Evolutionary conservation across 1,284 basidiomycete species (phyloP).

Genomic region (Cutaneotrichosporon sp.): DNA sequence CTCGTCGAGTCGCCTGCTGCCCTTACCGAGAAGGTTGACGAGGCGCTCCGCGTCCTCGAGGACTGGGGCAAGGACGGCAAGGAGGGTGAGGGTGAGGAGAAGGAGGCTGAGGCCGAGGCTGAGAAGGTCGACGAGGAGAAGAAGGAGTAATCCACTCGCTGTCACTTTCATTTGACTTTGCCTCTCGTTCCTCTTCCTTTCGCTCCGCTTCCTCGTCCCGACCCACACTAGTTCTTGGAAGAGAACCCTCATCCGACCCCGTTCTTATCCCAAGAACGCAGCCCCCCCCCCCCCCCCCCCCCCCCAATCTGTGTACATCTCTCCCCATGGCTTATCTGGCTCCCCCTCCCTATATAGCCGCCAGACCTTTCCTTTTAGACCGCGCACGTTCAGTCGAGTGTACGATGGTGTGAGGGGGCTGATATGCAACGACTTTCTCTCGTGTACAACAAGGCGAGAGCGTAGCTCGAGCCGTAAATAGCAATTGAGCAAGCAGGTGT

Average conservation of each 20-base stretch:
- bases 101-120: constrained; percentile 28
- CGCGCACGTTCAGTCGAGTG: constrained; percentile 11
- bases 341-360: constrained; percentile 3
- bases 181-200: background rate
- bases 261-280: background rate
- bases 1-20: constrained; percentile 77
- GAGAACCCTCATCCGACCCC: background rate
- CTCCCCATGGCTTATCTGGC: constrained; percentile 3
- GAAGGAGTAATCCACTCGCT: constrained; percentile 7
- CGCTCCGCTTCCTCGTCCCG: background rate
- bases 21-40: constrained; percentile 80
- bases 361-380: constrained; percentile 12
- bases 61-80: constrained; percentile 50
- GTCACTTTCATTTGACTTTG: background rate
- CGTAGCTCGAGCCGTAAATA: too few species aligned
- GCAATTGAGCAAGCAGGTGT: too few species aligned
- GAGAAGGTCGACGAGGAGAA: constrained; percentile 21
- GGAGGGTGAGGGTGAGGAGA: constrained; percentile 17
- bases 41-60: constrained; percentile 62
- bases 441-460: background rate
- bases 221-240: background rate
- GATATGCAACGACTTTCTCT: constrained; percentile 14
- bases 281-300: too few species aligned
- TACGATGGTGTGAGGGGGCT: constrained; percentile 15
- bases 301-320: constrained; percentile 2